Conservation (phyloP, 768 basidiomycete species). For the Leucocoprinus birnbaumii region DNA sequence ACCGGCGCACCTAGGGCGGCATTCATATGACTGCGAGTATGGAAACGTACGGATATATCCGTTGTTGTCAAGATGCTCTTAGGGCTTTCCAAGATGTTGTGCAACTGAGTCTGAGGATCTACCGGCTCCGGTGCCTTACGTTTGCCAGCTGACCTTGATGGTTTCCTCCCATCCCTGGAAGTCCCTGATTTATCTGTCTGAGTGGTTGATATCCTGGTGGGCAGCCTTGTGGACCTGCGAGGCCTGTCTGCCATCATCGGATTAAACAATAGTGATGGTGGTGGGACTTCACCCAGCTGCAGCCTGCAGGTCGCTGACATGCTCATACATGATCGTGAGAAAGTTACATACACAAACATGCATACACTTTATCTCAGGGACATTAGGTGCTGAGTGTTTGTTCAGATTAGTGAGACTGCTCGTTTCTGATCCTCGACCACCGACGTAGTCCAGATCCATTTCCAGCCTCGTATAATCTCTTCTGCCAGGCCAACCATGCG, state of each 20-base stretch:
- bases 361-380: not conserved
- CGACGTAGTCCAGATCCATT: constrained; percentile 6
- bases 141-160: constrained; percentile 21
- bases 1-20: constrained; percentile 8
- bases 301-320: too few species aligned
- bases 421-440: constrained; percentile 5
- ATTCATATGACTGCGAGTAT: not conserved
- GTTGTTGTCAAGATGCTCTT: constrained; percentile 47
- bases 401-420: not conserved
- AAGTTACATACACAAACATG: not conserved
- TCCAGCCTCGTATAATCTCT: constrained; percentile 6
- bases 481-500: not conserved
- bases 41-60: constrained; percentile 46
- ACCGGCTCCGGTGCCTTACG: constrained; percentile 24
- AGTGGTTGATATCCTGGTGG: constrained; percentile 12
- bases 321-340: not conserved
- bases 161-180: constrained; percentile 4
- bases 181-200: constrained; percentile 14
- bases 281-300: too few species aligned
- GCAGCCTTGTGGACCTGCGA: constrained; percentile 23
- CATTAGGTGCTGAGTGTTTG: too few species aligned
- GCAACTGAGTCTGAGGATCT: constrained; percentile 28
- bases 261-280: not conserved
- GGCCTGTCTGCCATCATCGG: constrained; percentile 26
- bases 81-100: constrained; percentile 41